Base-by-base conservation (phyloP, 208 protist species). In the Leishmania guyanensis region DNA sequence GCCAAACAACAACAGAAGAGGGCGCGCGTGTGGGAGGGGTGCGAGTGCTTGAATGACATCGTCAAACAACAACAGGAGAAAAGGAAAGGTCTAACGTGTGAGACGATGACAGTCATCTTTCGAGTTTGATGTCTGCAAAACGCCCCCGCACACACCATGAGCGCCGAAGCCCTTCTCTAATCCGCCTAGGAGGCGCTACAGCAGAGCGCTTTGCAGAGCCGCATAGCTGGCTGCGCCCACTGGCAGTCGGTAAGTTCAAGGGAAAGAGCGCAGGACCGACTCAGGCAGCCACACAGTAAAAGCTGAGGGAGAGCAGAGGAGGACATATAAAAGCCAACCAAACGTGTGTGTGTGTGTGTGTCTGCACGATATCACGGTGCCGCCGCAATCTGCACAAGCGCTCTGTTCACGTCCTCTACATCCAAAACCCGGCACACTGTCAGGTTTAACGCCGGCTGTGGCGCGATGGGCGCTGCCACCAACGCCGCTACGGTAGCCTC, bases 361-460 rank as follows among this genome's bases (percentile, higher is more conserved):
- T 75, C n/a, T 33, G 70, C 58, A 10, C 33, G 5, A 46, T 33
- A 43, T 54, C 71, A 79, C 43, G 82, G 82, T 0, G 76, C 77
- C 1, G 72, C 50, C 9, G 75, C 48, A 6, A 85, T 66, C 66
- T 79, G 77, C 69, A 85, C 82, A 26, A 85, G 72, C 60, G 36
- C 69, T 14, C 82, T 50, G 46, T 85, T 85, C 20, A 85, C 82
- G 53, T 85, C 82, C n/a, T 78, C 82, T 39, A 85, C 82, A 69
- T 85, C 64, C 33, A 78, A 54, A 43, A 85, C 82, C 3, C 82
- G 82, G 60, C 82, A 85, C 69, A 85, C 82, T 8, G 82, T 56
- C 64, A 85, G 29, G 33, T 85, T 85, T n/a, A 85, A 36, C 62
- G 78, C 72, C 53, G 77, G 54, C 12, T 60, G 70, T 17, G 70